Base-by-base conservation (phyloP, 2,329 filamentous ascomycete species). In the Zymoseptoria ardabiliae region DNA sequence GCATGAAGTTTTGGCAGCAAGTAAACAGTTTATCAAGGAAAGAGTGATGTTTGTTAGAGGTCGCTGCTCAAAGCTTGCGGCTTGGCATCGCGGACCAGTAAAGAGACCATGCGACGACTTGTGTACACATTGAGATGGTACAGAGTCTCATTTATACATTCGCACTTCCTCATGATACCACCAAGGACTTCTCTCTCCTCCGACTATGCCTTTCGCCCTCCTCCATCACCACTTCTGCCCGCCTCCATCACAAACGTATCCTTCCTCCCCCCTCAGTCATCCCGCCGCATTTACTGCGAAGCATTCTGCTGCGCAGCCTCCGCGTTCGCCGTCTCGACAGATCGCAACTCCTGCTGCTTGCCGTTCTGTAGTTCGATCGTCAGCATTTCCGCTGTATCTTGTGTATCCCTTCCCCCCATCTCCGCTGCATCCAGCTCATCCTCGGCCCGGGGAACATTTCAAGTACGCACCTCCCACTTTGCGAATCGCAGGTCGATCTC, bases 261-360 rank as follows among this genome's bases (percentile, higher is more conserved):
- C 53, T 58, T 52, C 58, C 53, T 49, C 35, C 35, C 53, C 48
- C 48, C 53, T 54, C 50, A 50, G 49, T 23, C 50, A 25, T 61
- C 57, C 62, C 61, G 71, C 68, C 66, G 71, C 70, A 41, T 53
- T 56, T 62, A 60, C 60, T 64, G 57, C 51, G 56, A 56, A 49
- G 64, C 57, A 62, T 74, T 70, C 69, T 78, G 71, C 25, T 76
- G 74, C 67, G 79, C 74, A 57, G 78, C 78, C 57, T 75, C 74
- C 61, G 77, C 73, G 72, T 84, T 83, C 62, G 80, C 82, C 59
- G 76, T 72, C 61, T 77, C 84, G 68, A 97, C 79, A 75, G 82
- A 85, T 84, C 90, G 89, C 73, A 81, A 69, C 53, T 97, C 93
- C 75, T 91, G 89, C 81, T 95, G 90, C 86, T 96, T 97, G 82